Evolutionary conservation across 1,284 basidiomycete genomes (phyloP).

Genomic region (Stygiomarasmius scandens): DNA sequence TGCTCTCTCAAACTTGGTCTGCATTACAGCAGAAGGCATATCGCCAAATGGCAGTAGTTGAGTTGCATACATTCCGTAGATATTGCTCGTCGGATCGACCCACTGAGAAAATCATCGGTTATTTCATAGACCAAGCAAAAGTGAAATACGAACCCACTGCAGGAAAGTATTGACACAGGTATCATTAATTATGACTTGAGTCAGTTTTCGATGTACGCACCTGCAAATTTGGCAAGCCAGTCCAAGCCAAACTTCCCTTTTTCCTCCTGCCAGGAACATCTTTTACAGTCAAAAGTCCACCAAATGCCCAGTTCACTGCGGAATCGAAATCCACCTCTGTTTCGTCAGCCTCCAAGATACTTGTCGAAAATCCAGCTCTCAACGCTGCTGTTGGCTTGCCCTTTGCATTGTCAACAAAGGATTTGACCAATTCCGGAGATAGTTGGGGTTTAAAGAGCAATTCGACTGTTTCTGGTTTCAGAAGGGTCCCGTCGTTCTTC

Average conservation of each 20-base stretch:
- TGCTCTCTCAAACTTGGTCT: background rate
- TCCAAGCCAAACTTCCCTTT: background rate
- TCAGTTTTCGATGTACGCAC: background rate
- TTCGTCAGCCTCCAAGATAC: background rate
- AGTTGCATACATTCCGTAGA: background rate
- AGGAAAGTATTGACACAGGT: too few relatives aligned
- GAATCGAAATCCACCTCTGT: background rate
- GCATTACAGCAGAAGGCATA: background rate
- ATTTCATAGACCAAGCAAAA: too few relatives aligned
- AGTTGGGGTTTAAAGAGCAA: background rate
- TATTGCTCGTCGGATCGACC: background rate
- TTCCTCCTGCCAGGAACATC: background rate
- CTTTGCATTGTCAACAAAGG: background rate
- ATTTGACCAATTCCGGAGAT: background rate
- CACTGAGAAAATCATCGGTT: background rate
- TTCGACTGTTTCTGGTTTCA: background rate
- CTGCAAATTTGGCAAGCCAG: background rate
- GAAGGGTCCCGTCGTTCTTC: background rate
- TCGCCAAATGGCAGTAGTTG: background rate
- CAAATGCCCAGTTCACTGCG: background rate
- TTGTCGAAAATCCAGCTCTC: background rate
- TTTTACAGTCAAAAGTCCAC: background rate
- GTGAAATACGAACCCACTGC: too few relatives aligned
- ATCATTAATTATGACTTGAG: too few relatives aligned
- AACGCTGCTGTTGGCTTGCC: background rate